Evolutionary conservation across 768 basidiomycete species (phyloP), one percentile per base, ranked within the genome.

Genomic region (Leccinum olivaceopallidum): DNA sequence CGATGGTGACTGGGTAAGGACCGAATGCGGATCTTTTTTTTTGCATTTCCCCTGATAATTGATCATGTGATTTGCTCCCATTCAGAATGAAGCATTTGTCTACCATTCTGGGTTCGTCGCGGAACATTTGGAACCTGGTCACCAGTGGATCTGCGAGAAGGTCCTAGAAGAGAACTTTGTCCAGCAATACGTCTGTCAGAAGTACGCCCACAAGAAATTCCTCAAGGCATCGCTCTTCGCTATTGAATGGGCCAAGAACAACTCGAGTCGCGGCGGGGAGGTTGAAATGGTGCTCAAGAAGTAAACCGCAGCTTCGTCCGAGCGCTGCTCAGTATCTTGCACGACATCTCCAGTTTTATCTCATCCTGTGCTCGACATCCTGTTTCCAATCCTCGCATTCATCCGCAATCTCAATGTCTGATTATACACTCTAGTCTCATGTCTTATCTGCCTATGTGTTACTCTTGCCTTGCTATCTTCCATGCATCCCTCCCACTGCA

Each of bases 181-280:
- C n/a, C 80, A 85, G 54, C 85, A 89, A 67, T 94, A 94, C 76
- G 89, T 95, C 42, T 95, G 86, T 85, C 90, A 90, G 81, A 98
- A 99, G 80, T 99, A 98, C 75, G 87, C 94, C 50, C 85, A 92
- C 82, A 97, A 95, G 87, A 95, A 94, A 77, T 98, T 97, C 84
- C 86, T 98, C 73, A 94, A 96, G 76, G 96, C 90, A 32, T 88
- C 89, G 20, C 74, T 83, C 42, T 92, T 86, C 69, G 90, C 90
- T 48, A 81, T 90, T 69, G 83, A 89, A 58, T 90, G 88, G 88
- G 88, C 89, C 49, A 83, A 79, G 66, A 76, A 72, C 44, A 80
- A 85, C 71, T 65, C 78, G 67, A 72, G 69, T 55, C 78, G 69
- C 59, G 75, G 76, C 68, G 71, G 53, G 65, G 70, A 73, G 56